Base-by-base conservation (phyloP, 2,329 filamentous ascomycete species). In the Epichloe brachyelytri region DNA sequence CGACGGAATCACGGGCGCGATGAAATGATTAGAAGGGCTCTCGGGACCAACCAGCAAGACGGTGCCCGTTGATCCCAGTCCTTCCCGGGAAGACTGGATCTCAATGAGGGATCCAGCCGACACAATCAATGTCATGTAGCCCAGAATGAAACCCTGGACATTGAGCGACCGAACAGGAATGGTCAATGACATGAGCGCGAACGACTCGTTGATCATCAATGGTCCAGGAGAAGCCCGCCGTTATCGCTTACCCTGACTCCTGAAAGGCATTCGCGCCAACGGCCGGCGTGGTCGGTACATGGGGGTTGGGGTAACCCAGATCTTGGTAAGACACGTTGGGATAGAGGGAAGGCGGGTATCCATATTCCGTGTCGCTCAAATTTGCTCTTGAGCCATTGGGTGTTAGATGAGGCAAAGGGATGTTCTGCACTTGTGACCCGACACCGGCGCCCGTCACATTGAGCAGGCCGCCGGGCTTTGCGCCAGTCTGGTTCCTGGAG, bases 121-220 rank as follows among this genome's bases (percentile, higher is more conserved):
- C 51, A 86, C 77, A n/a, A 95, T 73, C 2, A 91, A 70, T 1
- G 88, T 95, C 71, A 95, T 78, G 71, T 88, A 95, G 2, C 88
- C 90, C 5, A 95, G 73, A 1, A 91, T 78, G 55, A 85, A 81
- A 3, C 69, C 70, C 19, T 41, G 68, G 64, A 2, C 76, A 75
- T 2, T 74, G 73, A 62, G 85, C 82, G 58, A 59, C 53, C 86
- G 77, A 49, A 96, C 80, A 0, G 89, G 87, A 15, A 91, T 69
- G 0, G 89, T 95, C 53, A 95, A 72, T 2, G 89, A 95, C 12
- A 95, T 64, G 11, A 96, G 70, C 20, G 86, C 86, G 56, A 85
- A 86, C 0, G 80, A 79, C 43, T 78, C 70, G 62, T 94, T 93
- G 55, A 93, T 67, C 22, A 78, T 72, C 52, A 87, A 72, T 0